phyloP scores from a whole-genome alignment of 139 green algal genomes.

The Edaphochlamys debaryana region DNA sequence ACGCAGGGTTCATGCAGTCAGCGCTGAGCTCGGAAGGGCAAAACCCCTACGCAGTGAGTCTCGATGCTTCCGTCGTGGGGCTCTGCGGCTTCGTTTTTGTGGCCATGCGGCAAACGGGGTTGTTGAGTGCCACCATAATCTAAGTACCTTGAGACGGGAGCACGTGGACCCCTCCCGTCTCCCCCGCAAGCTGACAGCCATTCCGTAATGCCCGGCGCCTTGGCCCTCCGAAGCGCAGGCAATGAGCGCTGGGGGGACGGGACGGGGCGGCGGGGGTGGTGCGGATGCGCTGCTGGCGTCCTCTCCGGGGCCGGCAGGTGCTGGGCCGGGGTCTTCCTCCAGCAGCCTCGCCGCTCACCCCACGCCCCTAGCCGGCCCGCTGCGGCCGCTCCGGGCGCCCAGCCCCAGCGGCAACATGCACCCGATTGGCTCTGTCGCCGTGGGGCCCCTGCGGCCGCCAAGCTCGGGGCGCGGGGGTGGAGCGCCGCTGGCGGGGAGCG shows the following conservation, averaged over 20 bases:
- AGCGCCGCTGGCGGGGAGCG: neutral
- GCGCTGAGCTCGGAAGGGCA: constrained; percentile 10
- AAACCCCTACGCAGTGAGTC: constrained; percentile 38
- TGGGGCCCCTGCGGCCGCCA: constrained; percentile 12
- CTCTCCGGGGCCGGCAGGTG: too few relatives aligned
- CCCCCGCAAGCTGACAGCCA: neutral
- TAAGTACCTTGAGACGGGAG: too few relatives aligned
- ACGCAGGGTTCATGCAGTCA: constrained; percentile 17
- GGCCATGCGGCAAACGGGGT: too few relatives aligned
- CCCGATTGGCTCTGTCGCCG: neutral
- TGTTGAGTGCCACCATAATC: too few relatives aligned
- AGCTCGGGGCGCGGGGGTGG: neutral
- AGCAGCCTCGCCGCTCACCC: constrained; percentile 1
- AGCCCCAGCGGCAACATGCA: neutral
- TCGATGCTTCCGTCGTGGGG: too few relatives aligned
- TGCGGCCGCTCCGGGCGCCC: constrained; percentile 26
- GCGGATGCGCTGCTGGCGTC: too few relatives aligned
- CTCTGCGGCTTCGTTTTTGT: too few relatives aligned
- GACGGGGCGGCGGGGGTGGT: too few relatives aligned
- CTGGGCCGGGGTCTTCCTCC: too few relatives aligned
- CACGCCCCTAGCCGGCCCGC: neutral
- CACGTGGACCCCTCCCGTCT: too few relatives aligned
- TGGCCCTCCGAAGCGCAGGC: constrained; percentile 39
- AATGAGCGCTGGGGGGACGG: constrained; percentile 23
- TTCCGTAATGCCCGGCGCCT: constrained; percentile 23